phyloP scores from a whole-genome alignment of 805 yeast species.

The Wickerhamiella bombiphila region DNA sequence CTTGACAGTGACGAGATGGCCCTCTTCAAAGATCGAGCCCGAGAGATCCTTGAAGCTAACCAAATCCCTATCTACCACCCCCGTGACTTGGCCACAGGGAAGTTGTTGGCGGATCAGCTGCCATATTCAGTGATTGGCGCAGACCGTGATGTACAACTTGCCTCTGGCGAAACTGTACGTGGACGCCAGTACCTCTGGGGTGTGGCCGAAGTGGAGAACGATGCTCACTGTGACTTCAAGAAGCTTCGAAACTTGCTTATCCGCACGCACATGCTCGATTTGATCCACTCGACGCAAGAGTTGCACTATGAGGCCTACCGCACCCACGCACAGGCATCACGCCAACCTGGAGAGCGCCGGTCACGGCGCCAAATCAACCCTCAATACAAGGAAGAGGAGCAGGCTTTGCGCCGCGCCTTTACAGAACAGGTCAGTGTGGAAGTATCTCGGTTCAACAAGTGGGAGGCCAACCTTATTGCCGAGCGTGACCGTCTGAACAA shows the following conservation, averaged over 20 bases:
- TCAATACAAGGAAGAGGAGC: slow-evolving; percentile 91
- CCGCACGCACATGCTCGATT: slow-evolving; percentile 59
- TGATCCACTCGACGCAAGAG: slow-evolving; percentile 61
- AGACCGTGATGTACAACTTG: slow-evolving; percentile 31
- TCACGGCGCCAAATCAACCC: slow-evolving; percentile 49
- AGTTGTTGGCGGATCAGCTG: slow-evolving; percentile 26
- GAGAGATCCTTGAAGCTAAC: slow-evolving; percentile 36
- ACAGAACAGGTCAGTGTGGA: slow-evolving; percentile 95
- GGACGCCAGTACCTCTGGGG: slow-evolving; percentile 85
- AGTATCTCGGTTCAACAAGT: slow-evolving; percentile 93
- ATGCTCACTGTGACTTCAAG: slow-evolving; percentile 60
- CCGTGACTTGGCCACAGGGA: slow-evolving; percentile 19
- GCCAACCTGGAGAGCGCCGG: slow-evolving; percentile 29
- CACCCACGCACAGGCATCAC: slow-evolving; percentile 36
- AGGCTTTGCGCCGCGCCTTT: slow-evolving; percentile 80
- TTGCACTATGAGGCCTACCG: slow-evolving; percentile 58
- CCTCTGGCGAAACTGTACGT: slow-evolving; percentile 37
- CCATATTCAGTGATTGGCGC: slow-evolving; percentile 70
- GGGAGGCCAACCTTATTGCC: slow-evolving; percentile 93
- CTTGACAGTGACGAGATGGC: slow-evolving; percentile 42
- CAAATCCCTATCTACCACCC: slow-evolving; percentile 44
- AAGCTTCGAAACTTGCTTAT: slow-evolving; percentile 50
- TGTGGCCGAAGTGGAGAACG: slow-evolving; percentile 65
- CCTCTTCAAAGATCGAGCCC: slow-evolving; percentile 39
- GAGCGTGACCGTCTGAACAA: slow-evolving; percentile 89